phyloP scores from a whole-genome alignment of 2,329 filamentous ascomycete genomes.

The Ceratocystis alfenasii region DNA sequence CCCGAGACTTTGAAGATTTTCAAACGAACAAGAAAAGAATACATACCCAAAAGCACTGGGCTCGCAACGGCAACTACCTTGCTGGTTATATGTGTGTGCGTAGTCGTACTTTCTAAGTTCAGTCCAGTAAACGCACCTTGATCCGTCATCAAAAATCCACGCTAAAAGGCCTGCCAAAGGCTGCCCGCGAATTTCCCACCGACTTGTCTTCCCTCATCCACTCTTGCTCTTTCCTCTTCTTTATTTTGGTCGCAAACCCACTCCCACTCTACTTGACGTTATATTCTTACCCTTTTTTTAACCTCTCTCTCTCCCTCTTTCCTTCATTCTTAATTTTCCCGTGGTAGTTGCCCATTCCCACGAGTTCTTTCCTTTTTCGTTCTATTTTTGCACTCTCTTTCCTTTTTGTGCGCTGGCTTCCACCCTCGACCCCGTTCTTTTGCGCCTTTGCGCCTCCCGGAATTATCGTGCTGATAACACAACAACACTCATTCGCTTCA shows the following conservation, averaged over 20 bases:
- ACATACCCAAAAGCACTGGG: conserved; percentile 4
- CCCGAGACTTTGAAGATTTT: background rate
- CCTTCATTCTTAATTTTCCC: background rate
- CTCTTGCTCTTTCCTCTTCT: conserved; percentile 2
- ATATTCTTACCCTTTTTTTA: background rate
- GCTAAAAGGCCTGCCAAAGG: conserved; percentile 8
- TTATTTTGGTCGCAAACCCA: conserved; percentile 3
- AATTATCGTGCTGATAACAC: background rate
- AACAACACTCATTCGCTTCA: background rate
- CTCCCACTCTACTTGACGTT: background rate
- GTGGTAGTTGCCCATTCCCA: no score
- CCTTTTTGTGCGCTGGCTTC: background rate
- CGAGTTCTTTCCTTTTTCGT: background rate
- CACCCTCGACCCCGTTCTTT: background rate
- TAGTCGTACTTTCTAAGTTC: conserved; percentile 4
- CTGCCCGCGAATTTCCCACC: conserved; percentile 1
- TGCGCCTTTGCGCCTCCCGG: background rate
- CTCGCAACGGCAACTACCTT: conserved; percentile 11
- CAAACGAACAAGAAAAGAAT: background rate
- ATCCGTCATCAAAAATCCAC: background rate
- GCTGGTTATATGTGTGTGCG: background rate
- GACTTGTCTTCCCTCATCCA: background rate
- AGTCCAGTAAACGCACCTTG: conserved; percentile 12
- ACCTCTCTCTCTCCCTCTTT: background rate
- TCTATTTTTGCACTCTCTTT: background rate